Evolutionary conservation across 495 filamentous ascomycete genomes (phyloP), one percentile per base, ranked within the genome.

Genomic region (Penicillium steckii): DNA sequence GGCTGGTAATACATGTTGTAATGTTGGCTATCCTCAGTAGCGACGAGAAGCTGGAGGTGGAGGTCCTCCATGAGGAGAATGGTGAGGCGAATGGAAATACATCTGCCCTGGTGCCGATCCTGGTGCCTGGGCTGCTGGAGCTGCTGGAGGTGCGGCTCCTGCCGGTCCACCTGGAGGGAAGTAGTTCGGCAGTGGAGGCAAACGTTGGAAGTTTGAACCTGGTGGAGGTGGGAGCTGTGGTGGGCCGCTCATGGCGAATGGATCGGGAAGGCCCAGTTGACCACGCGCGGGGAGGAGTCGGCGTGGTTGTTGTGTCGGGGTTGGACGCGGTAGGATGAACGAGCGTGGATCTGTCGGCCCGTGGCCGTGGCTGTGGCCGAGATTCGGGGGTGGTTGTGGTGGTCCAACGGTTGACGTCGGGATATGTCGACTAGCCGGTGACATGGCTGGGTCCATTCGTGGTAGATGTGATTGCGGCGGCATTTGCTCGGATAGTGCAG

Each of bases 211-310:
- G 50, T 72, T 71, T 0, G 70, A 73, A 7, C 72, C 72, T 17
- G 67, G 67, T 7, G 72, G 72, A 18, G 72, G 72, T 4, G 72
- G 72, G 10, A 74, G 66, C 44, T 69, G 71, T 23, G 72, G 72
- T 10, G 66, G 71, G 1, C 70, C 72, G 33, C 52, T 61, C 55
- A 66, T 59, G 8, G 66, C 47, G 52, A 74, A 73, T 5, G 68
- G 69, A 35, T 73, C 69, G 7, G 71, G 72, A 24, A 73, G 50
- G 21, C 65, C 67, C 44, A 69, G 49, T 47, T 68, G 66, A 3
- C 60, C 64, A 3, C 55, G 63, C 0, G 71, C 70, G 13, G 72
- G 72, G 15, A 74, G 66, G 15, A 75, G 58, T 10, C 67, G 72
- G n/a, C 70, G 67, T 8, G 66, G 70, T 46, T 68, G 67, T 33